Evolutionary conservation across 176 grass and related monocot genomes (phyloP).

Genomic region (Alopecurus myosuroides): DNA sequence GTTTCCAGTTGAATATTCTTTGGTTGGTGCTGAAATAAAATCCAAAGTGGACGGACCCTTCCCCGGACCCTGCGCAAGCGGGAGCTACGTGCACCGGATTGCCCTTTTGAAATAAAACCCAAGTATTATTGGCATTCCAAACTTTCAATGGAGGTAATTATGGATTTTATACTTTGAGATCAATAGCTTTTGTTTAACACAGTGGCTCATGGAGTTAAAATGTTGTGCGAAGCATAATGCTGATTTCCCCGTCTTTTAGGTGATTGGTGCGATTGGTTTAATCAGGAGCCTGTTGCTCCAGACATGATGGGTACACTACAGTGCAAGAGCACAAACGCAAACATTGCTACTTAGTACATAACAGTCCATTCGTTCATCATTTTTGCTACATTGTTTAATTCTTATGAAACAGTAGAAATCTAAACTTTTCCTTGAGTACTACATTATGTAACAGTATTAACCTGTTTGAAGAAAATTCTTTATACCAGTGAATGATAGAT

Average conservation of each 20-base stretch:
- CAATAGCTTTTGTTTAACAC: not conserved
- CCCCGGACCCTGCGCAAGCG: too few relatives aligned
- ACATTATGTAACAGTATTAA: slow-evolving; percentile 1
- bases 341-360: not conserved
- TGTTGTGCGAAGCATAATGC: not conserved
- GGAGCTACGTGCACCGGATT: too few relatives aligned
- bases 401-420: not conserved
- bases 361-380: not conserved
- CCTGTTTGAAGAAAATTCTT: not conserved
- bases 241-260: slow-evolving; percentile 3
- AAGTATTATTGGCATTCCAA: not conserved
- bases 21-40: not conserved
- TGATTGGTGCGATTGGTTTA: slow-evolving; percentile 1
- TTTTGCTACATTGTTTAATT: slow-evolving; percentile 10
- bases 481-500: slow-evolving; percentile 5
- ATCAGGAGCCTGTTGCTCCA: not conserved
- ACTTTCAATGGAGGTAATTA: not conserved
- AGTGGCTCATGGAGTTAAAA: not conserved
- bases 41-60: too few relatives aligned
- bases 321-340: not conserved
- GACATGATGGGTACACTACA: not conserved
- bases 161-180: not conserved
- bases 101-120: not conserved
- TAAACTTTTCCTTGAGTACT: not conserved
- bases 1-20: not conserved